phyloP scores from a whole-genome alignment of 73 alveolate species.

The Stentor roeselii region DNA sequence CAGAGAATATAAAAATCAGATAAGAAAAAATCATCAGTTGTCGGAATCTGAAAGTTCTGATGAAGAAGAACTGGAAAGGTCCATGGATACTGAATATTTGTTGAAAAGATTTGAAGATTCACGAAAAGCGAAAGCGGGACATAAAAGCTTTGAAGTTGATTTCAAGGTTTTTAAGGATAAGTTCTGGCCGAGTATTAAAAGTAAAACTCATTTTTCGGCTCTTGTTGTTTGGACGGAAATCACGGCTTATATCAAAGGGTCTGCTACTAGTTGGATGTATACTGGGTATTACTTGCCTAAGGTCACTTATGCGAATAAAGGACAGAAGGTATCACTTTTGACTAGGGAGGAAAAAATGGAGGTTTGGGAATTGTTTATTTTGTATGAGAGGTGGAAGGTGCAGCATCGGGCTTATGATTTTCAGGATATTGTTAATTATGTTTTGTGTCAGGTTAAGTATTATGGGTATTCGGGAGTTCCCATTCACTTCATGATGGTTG shows the following conservation, averaged over 20 bases:
- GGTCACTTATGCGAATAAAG: not conserved
- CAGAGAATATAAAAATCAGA: slow-evolving; percentile 41
- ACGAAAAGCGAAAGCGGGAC: not conserved
- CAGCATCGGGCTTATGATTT: slow-evolving; percentile 56
- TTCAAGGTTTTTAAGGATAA: slow-evolving; percentile 47
- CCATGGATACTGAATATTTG: not conserved
- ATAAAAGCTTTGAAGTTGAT: slow-evolving; percentile 59
- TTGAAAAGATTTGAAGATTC: slow-evolving; percentile 6
- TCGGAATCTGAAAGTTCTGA: slow-evolving; percentile 23
- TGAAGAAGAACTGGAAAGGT: slow-evolving; percentile 32
- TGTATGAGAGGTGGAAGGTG: slow-evolving; percentile 73
- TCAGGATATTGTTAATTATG: slow-evolving; percentile 69
- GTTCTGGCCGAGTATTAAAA: slow-evolving; percentile 50
- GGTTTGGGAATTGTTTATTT: slow-evolving; percentile 3
- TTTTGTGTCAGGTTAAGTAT: slow-evolving; percentile 28
- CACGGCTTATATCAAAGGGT: slow-evolving; percentile 65
- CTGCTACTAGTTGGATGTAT: slow-evolving; percentile 29
- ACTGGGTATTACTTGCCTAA: slow-evolving; percentile 18
- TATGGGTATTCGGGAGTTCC: slow-evolving; percentile 24
- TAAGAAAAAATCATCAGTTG: slow-evolving; percentile 25
- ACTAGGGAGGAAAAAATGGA: slow-evolving; percentile 4
- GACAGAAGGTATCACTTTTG: not conserved
- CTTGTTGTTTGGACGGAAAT: slow-evolving; percentile 77
- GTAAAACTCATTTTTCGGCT: slow-evolving; percentile 25
- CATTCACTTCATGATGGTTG: slow-evolving; percentile 64